Percentiles rank a stretch among this genome's conserved stretches.
Evolutionary conservation across 2,329 filamentous ascomycete genomes (phyloP).

Genomic region (Mycosphaerella sp.): DNA sequence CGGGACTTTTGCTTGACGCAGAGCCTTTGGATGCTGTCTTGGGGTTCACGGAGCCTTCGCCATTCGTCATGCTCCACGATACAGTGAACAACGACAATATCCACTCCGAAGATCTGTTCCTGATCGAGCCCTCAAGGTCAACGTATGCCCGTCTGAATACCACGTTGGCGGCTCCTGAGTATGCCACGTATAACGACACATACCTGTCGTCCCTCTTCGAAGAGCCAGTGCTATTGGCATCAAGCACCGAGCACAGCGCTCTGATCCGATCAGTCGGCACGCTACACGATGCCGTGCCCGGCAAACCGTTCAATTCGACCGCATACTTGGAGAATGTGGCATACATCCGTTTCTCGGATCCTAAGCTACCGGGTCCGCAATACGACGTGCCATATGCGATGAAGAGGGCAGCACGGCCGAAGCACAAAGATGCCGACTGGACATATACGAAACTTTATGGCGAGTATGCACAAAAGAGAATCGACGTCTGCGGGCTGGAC

Average conservation of each 20-base stretch:
- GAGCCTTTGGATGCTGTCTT: constrained; percentile 40
- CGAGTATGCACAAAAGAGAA: constrained; percentile 44
- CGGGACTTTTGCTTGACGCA: constrained; percentile 43
- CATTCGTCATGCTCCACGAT: constrained; percentile 31
- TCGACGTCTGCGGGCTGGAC: constrained; percentile 50
- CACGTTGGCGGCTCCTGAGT: constrained; percentile 13
- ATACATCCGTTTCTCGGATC: constrained; percentile 44
- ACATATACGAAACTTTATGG: constrained; percentile 48
- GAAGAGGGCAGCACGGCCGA: constrained; percentile 39
- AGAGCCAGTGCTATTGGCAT: constrained; percentile 26
- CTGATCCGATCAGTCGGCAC: constrained; percentile 30
- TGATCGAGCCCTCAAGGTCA: constrained; percentile 24
- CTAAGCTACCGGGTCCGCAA: constrained; percentile 46
- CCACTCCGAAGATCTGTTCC: constrained; percentile 33
- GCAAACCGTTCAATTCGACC: constrained; percentile 40
- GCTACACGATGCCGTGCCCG: constrained; percentile 25
- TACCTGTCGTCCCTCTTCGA: constrained; percentile 32
- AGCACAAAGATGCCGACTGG: constrained; percentile 42
- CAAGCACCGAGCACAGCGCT: constrained; percentile 20
- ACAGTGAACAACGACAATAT: constrained; percentile 26
- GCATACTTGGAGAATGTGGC: constrained; percentile 40
- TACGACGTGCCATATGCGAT: constrained; percentile 44
- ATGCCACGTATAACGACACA: constrained; percentile 24
- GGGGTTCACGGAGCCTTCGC: constrained; percentile 28
- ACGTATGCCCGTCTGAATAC: constrained; percentile 19